These are phyloP conservation scores for Zygosaccharomyces siamensis DNA, from an alignment of 805 yeast genomes.

Conservation along the genomic window DNA sequence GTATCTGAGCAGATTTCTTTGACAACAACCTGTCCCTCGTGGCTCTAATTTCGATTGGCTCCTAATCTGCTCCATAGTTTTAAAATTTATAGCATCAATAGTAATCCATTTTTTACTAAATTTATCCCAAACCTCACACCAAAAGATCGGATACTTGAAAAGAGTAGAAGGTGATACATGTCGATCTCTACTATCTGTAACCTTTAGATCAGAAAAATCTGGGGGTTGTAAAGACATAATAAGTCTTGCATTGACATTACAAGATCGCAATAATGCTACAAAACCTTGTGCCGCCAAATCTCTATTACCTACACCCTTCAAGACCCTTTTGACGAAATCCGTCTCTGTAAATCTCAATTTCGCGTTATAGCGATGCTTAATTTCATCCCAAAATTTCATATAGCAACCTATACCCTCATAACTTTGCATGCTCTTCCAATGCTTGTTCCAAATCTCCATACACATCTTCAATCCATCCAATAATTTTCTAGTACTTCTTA, in stretches of 20 bases:
- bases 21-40: constrained; percentile 25
- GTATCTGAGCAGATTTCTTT: constrained; percentile 56
- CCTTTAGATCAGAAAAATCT: constrained; percentile 53
- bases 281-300: constrained; percentile 87
- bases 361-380: constrained; percentile 23
- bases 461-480: constrained; percentile 71
- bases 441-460: constrained; percentile 55
- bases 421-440: constrained; percentile 45
- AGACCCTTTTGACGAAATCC: constrained; percentile 43
- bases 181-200: constrained; percentile 14
- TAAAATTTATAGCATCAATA: constrained; percentile 69
- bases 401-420: constrained; percentile 33
- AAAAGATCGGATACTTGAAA: constrained; percentile 62
- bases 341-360: constrained; percentile 31
- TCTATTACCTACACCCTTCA: constrained; percentile 56
- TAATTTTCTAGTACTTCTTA: constrained; percentile 54
- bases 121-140: constrained; percentile 94
- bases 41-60: constrained; percentile 66
- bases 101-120: constrained; percentile 72
- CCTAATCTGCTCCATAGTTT: constrained; percentile 58
- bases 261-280: constrained; percentile 65
- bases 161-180: constrained; percentile 9
- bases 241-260: constrained; percentile 67
- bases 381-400: constrained; percentile 47
- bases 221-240: constrained; percentile 88